Base-by-base conservation (phyloP, 2,329 filamentous ascomycete genomes). In the Fusarium caatingaense region DNA sequence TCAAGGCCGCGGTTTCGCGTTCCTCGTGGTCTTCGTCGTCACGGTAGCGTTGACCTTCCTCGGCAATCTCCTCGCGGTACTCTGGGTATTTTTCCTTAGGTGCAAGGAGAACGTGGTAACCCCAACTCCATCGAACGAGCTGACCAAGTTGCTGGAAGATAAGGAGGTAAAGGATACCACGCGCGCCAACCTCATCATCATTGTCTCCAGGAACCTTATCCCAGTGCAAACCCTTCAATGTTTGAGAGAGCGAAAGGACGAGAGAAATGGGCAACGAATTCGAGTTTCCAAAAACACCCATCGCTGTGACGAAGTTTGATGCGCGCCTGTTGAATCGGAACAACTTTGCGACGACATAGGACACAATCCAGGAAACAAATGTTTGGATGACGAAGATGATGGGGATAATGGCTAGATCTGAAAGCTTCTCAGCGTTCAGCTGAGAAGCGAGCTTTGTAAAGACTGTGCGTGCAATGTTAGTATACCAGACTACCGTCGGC, bases 81-180 rank as follows among this genome's bases (percentile, higher is more conserved):
- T 92, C 89, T 15, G 86, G 83, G 75, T 93, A 93, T 67, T 87
- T 88, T 50, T 91, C 89, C 71, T 93, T 92, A 20, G 95, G 93
- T 20, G 94, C 94, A n/a, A 99, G 85, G 20, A 99, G 85, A 40
- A 98, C 91, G 75, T 97, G 94, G 80, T 97, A 98, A 13, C 96
- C 96, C 96, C 96, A 99, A 68, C 93, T 98, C 96, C 96, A 99
- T 63, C 96, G 89, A 21, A 99, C 91, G 27, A 98, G 84, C 80
- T 99, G 96, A 23, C 96, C 96, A 5, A 99, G 88, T 79, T 99
- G 96, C 82, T 99, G 96, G 82, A 99, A 99, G 72, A 99, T 97
- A 66, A 99, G 86, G 13, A 99, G 87, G 77, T 99, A 99, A 1
- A 99, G 84, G 66, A 99, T 98, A 64, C 96, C 96, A 66, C 96